phyloP scores from a whole-genome alignment of 306 rosid species.

The Purshia tridentata region DNA sequence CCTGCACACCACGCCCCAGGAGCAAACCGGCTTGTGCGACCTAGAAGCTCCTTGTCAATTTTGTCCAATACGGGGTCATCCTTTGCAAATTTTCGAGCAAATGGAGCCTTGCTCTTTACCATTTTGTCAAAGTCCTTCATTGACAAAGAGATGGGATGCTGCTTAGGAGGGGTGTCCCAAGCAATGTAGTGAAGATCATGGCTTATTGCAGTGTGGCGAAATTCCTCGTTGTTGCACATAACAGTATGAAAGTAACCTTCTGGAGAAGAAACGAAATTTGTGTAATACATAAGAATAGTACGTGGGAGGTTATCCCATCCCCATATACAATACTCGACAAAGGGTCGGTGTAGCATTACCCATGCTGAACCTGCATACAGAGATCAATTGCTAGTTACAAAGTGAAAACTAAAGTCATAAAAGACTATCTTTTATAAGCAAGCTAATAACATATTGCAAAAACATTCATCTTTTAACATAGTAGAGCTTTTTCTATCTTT shows the following conservation, averaged over 20 bases:
- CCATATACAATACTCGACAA: slow-evolving; percentile 88
- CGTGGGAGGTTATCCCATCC: slow-evolving; percentile 98
- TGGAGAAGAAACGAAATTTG: slow-evolving; percentile 88
- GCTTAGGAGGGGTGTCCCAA: slow-evolving; percentile 99
- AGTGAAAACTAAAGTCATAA: not conserved
- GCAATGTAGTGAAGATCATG: slow-evolving; percentile 99
- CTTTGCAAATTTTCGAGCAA: slow-evolving; percentile 84
- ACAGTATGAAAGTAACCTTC: slow-evolving; percentile 93
- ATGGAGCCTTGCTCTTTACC: slow-evolving; percentile 83
- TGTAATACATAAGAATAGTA: slow-evolving; percentile 80
- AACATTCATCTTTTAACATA: not conserved
- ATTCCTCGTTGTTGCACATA: slow-evolving; percentile 71
- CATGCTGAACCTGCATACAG: slow-evolving; percentile 83
- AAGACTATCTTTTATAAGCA: not conserved
- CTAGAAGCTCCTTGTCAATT: slow-evolving; percentile 82
- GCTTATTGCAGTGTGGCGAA: slow-evolving; percentile 58
- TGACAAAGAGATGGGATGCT: slow-evolving; percentile 72
- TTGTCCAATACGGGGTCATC: slow-evolving; percentile 76
- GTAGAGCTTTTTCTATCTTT: not conserved
- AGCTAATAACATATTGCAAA: slow-evolving; percentile 17
- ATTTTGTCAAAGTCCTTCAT: slow-evolving; percentile 76
- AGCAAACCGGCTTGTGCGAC: slow-evolving; percentile 62
- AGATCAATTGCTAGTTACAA: not conserved
- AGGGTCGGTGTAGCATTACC: slow-evolving; percentile 79
- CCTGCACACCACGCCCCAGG: slow-evolving; percentile 92